phyloP scores from a whole-genome alignment of 768 basidiomycete genomes.

The Lactarius quietus region DNA sequence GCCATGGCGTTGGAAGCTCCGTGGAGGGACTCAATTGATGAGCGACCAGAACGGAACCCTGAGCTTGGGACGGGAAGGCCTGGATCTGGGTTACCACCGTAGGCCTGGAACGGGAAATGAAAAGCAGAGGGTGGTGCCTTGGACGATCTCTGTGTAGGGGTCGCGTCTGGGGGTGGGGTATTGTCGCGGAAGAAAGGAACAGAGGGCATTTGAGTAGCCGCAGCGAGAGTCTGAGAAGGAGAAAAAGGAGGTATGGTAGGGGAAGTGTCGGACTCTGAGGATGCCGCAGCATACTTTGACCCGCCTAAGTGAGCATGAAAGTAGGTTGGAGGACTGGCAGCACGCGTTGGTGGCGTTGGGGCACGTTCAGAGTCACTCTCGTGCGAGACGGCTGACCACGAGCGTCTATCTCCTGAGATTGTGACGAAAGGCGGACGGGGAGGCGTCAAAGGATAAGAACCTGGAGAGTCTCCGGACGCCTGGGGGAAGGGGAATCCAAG shows the following conservation, averaged over 20 bases:
- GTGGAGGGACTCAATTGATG: constrained; percentile 41
- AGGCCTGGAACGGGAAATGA: constrained; percentile 52
- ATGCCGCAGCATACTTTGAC: constrained; percentile 2
- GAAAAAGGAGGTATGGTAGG: constrained; percentile 1
- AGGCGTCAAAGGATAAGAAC: constrained; percentile 23
- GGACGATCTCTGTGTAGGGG: background rate
- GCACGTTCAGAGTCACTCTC: constrained; percentile 35
- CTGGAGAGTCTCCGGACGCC: constrained; percentile 17
- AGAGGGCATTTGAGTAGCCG: constrained; percentile 3
- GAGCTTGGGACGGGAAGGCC: constrained; percentile 40
- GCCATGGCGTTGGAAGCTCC: constrained; percentile 19
- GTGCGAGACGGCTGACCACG: constrained; percentile 25
- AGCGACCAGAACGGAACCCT: constrained; percentile 34
- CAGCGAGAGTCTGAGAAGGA: constrained; percentile 7
- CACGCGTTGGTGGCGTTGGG: constrained; percentile 26
- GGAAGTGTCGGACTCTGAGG: constrained; percentile 13
- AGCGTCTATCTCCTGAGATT: constrained; percentile 16
- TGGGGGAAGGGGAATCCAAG: constrained; percentile 11
- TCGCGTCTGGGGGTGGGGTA: constrained; percentile 24
- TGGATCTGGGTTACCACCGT: constrained; percentile 66
- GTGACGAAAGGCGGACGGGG: constrained; percentile 23
- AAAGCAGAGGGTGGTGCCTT: constrained; percentile 43
- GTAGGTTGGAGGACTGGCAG: constrained; percentile 24
- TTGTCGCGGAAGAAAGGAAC: constrained; percentile 24
- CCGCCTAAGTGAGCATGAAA: background rate